Conservation (phyloP, 106 monocot species). For the Narthecium ossifragum region DNA sequence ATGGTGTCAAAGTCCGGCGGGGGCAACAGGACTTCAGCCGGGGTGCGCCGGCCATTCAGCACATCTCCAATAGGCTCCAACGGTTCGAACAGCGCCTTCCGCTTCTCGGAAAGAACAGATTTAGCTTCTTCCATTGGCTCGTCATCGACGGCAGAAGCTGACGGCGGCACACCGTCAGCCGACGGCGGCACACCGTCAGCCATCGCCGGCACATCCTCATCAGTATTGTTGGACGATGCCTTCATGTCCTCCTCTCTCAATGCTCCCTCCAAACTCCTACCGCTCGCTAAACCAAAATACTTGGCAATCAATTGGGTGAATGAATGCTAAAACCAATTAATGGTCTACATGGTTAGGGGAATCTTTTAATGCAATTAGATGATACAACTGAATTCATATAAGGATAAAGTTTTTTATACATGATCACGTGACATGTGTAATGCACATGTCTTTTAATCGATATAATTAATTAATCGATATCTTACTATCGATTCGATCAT, state of each 20-base stretch:
- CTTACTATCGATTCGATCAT: no score
- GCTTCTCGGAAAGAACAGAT: slow-evolving; percentile 44
- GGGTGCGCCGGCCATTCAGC: slow-evolving; percentile 9
- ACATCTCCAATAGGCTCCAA: slow-evolving; percentile 32
- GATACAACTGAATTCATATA: no score
- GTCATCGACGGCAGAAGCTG: slow-evolving; percentile 18
- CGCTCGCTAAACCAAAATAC: slow-evolving; percentile 38
- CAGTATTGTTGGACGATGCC: slow-evolving; percentile 1
- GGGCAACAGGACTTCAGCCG: slow-evolving; percentile 63
- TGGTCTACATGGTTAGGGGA: no score
- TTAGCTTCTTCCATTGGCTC: slow-evolving; percentile 15
- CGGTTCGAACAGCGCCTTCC: slow-evolving; percentile 81
- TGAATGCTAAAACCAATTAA: no score
- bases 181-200: not conserved
- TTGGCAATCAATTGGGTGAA: no score
- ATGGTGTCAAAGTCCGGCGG: slow-evolving; percentile 81
- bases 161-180: not conserved
- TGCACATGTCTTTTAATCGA: no score
- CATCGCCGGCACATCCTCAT: slow-evolving; percentile 2
- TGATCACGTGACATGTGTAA: no score
- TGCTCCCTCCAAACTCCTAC: slow-evolving; percentile 40
- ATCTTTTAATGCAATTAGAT: no score
- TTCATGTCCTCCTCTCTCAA: slow-evolving; percentile 20
- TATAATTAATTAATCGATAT: no score
- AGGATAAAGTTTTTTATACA: no score